Evolutionary conservation across 805 yeast species (phyloP).

Genomic region (Geotrichum ghanense): DNA sequence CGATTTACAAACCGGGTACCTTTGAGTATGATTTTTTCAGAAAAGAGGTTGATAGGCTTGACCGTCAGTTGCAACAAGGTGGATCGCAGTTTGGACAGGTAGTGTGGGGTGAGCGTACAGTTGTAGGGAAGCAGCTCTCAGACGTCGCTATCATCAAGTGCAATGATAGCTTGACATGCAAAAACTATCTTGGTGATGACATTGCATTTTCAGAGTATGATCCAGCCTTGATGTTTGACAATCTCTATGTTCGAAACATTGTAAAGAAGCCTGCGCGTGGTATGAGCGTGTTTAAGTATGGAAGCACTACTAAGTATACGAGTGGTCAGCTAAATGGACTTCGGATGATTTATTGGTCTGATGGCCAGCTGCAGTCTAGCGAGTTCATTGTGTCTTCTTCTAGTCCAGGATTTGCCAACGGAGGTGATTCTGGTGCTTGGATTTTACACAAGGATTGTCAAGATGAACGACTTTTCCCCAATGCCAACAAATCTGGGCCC

Average conservation of each 20-base stretch:
- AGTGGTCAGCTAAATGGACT: constrained; percentile 68
- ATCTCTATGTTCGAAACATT: constrained; percentile 52
- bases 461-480: neutral
- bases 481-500: constrained; percentile 11
- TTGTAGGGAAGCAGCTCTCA: constrained; percentile 50
- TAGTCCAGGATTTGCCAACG: constrained; percentile 63
- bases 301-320: constrained; percentile 78
- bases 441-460: constrained; percentile 44
- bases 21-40: constrained; percentile 59
- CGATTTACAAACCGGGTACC: constrained; percentile 36
- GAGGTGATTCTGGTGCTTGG: constrained; percentile 95
- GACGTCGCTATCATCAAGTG: constrained; percentile 82
- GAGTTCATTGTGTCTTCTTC: constrained; percentile 73
- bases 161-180: constrained; percentile 35
- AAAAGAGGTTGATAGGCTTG: constrained; percentile 30
- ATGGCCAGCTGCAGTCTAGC: constrained; percentile 75
- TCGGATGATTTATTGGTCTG: constrained; percentile 85
- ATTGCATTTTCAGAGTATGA: constrained; percentile 60
- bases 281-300: constrained; percentile 72
- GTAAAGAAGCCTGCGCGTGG: constrained; percentile 35
- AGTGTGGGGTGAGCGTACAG: constrained; percentile 86
- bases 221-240: constrained; percentile 72
- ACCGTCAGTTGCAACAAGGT: neutral
- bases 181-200: constrained; percentile 71
- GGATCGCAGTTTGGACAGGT: constrained; percentile 60